These are phyloP conservation scores for Trichosporon sp. DNA, from an alignment of 1,284 basidiomycete species.

Conservation along the genomic window DNA sequence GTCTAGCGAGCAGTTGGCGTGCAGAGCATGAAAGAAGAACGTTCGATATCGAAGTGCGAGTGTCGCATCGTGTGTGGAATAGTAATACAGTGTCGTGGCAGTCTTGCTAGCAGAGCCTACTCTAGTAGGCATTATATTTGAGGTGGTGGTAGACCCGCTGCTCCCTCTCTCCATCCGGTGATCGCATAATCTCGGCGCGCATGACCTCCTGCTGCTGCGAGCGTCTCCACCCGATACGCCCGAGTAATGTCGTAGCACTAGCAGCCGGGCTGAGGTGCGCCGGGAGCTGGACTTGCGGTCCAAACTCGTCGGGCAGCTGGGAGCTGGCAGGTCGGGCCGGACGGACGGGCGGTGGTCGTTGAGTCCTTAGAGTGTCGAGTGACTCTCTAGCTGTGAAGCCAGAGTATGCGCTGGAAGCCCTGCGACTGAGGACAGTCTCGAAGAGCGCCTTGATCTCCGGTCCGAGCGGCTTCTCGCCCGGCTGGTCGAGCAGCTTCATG, in stretches of 20 bases:
- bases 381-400: neutral
- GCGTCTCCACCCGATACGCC: neutral
- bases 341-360: neutral
- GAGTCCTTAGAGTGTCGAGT: neutral
- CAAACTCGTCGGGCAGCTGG: neutral
- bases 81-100: neutral
- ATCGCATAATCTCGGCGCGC: neutral
- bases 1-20: too few species aligned
- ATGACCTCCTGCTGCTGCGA: neutral
- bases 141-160: neutral
- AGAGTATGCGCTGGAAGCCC: neutral
- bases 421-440: neutral
- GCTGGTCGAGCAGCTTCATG: neutral
- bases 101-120: neutral
- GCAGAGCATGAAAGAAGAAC: too few species aligned
- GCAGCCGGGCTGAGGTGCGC: neutral
- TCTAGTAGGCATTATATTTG: neutral
- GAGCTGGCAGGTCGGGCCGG: neutral
- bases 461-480: neutral
- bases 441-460: neutral
- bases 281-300: neutral
- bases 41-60: too few species aligned
- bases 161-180: neutral
- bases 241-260: neutral
- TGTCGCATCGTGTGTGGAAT: neutral